Percentiles rank a stretch among this genome's conserved stretches.
phyloP scores from a whole-genome alignment of 495 filamentous ascomycete genomes.

The Usnea hakonensis region DNA sequence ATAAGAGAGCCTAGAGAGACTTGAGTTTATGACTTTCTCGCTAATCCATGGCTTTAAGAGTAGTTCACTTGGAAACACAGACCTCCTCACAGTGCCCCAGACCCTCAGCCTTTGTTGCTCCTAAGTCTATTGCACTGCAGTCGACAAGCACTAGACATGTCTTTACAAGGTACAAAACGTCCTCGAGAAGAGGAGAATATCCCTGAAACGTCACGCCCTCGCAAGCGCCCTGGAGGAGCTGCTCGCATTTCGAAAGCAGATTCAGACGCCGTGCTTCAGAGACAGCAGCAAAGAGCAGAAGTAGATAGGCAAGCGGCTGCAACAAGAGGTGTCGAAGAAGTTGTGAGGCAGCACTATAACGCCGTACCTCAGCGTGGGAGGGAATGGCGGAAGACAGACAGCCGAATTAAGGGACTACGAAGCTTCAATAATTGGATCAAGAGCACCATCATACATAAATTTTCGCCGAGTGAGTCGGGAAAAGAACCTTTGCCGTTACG shows the following conservation, averaged over 20 bases:
- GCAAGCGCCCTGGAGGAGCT: constrained; percentile 79
- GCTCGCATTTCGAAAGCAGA: constrained; percentile 67
- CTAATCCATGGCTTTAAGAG: background rate
- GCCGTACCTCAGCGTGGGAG: constrained; percentile 85
- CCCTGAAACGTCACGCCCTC: constrained; percentile 49
- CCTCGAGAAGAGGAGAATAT: constrained; percentile 15
- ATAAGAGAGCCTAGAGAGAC: too few species aligned
- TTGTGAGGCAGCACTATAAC: constrained; percentile 91
- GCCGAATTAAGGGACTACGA: constrained; percentile 85
- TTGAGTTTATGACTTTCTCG: too few species aligned
- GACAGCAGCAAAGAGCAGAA: constrained; percentile 51
- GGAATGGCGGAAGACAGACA: constrained; percentile 89
- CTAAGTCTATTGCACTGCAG: background rate
- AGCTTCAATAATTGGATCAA: constrained; percentile 99
- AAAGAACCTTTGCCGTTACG: constrained; percentile 56
- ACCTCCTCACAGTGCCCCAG: background rate
- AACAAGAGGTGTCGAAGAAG: constrained; percentile 62
- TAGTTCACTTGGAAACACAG: background rate
- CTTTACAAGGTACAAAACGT: constrained; percentile 12
- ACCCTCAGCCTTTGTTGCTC: background rate
- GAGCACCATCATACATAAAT: constrained; percentile 92
- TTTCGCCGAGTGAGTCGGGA: constrained; percentile 69
- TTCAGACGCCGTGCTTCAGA: constrained; percentile 58
- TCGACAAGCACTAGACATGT: background rate
- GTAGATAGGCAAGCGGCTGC: constrained; percentile 41